Evolutionary conservation across 331 rosid species (phyloP).

Genomic region (Rhamnella rubrinervis): DNA sequence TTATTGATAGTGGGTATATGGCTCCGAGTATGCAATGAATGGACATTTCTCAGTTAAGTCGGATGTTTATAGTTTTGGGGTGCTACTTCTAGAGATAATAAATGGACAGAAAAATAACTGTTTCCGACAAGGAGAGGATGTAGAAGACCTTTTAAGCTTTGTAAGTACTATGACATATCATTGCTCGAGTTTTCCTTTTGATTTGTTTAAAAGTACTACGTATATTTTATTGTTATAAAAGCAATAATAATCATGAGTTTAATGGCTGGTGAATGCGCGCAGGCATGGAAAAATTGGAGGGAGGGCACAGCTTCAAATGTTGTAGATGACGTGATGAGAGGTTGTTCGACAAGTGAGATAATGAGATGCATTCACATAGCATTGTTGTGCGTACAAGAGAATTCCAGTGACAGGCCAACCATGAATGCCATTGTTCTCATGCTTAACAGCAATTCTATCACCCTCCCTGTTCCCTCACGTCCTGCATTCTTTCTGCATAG

Average conservation of each 20-base stretch:
- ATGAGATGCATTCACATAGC: constrained; percentile 20
- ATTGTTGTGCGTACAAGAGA: constrained; percentile 18
- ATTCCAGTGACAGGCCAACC: constrained; percentile 27
- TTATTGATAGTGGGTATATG: constrained; percentile 21
- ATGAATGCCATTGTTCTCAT: constrained; percentile 27
- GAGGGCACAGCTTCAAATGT: not conserved
- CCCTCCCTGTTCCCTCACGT: constrained; percentile 1
- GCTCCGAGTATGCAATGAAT: constrained; percentile 25
- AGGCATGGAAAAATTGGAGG: constrained; percentile 21
- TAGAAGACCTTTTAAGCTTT: constrained; percentile 8
- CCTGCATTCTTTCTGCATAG: constrained; percentile 19
- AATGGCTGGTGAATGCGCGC: too few species aligned
- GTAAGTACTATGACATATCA: constrained; percentile 8
- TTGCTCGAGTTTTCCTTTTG: not conserved
- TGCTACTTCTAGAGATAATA: constrained; percentile 10
- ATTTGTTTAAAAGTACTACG: not conserved
- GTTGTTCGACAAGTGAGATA: not conserved
- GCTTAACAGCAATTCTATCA: constrained; percentile 14
- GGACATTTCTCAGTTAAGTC: constrained; percentile 20
- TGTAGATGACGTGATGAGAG: constrained; percentile 3
- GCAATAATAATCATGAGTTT: not conserved
- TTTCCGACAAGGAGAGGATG: constrained; percentile 11
- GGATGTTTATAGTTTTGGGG: constrained; percentile 13
- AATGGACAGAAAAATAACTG: constrained; percentile 17
- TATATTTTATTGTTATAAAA: too few species aligned